These are phyloP conservation scores for Haberlea rhodopensis DNA, from an alignment of 257 asterid species.

Conservation along the genomic window DNA sequence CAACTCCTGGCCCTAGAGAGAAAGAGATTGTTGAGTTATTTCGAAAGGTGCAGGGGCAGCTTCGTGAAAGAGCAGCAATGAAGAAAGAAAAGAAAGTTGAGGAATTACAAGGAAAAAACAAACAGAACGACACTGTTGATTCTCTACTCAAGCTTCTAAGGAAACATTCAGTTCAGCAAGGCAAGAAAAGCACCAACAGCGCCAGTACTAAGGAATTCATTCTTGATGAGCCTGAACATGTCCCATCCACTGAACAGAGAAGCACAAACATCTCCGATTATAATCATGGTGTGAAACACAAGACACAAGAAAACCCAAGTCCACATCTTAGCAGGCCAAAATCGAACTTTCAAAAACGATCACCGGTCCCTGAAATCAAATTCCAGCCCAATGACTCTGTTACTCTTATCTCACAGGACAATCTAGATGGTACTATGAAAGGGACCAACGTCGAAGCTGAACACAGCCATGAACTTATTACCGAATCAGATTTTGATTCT, in stretches of 20 bases:
- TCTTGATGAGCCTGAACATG: constrained; percentile 47
- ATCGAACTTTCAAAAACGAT: constrained; percentile 67
- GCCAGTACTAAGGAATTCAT: constrained; percentile 49
- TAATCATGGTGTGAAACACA: constrained; percentile 31
- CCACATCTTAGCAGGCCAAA: constrained; percentile 59
- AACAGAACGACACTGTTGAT: constrained; percentile 86
- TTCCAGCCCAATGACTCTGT: constrained; percentile 43
- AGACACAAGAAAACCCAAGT: constrained; percentile 37
- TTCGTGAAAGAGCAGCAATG: constrained; percentile 68
- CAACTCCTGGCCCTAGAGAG: constrained; percentile 82
- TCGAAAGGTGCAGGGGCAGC: constrained; percentile 89
- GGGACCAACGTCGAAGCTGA: constrained; percentile 28
- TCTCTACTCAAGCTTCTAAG: constrained; percentile 89
- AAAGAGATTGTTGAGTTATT: constrained; percentile 88
- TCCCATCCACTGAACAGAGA: constrained; percentile 35
- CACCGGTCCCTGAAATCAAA: constrained; percentile 66
- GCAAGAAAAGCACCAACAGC: constrained; percentile 45
- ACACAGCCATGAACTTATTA: constrained; percentile 8
- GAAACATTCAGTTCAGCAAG: constrained; percentile 84
- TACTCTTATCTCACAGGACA: constrained; percentile 27
- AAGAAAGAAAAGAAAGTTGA: constrained; percentile 75
- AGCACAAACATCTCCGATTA: constrained; percentile 28
- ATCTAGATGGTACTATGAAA: constrained; percentile 19
- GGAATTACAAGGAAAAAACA: constrained; percentile 52
- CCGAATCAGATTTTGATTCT: constrained; percentile 26